These are phyloP conservation scores for Boletus speciosus DNA, from an alignment of 768 basidiomycete genomes.

Conservation along the genomic window DNA sequence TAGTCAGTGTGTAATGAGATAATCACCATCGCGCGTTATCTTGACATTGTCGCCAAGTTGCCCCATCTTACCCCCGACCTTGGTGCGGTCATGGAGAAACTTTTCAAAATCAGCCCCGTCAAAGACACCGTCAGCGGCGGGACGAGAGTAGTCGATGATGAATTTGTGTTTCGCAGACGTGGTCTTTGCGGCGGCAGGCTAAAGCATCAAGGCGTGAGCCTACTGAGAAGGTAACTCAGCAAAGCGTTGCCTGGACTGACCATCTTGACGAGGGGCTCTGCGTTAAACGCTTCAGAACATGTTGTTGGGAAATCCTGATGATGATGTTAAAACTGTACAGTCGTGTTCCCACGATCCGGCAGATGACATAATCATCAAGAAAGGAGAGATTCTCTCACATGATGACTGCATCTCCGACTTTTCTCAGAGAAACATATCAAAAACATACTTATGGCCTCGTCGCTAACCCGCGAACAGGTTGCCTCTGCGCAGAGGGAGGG, in stretches of 20 bases:
- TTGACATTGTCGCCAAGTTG: constrained; percentile 89
- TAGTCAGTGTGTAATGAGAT: constrained; percentile 16
- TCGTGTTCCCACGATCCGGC: constrained; percentile 21
- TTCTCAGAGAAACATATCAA: neutral
- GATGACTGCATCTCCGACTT: constrained; percentile 15
- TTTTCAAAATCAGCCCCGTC: constrained; percentile 74
- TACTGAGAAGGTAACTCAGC: constrained; percentile 92
- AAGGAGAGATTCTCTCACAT: constrained; percentile 10
- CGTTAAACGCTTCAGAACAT: neutral
- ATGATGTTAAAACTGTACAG: constrained; percentile 51
- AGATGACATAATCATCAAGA: constrained; percentile 11
- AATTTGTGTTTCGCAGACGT: constrained; percentile 69
- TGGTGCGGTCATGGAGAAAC: constrained; percentile 90
- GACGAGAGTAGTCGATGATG: constrained; percentile 81
- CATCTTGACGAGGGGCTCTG: constrained; percentile 47
- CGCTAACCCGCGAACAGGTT: constrained; percentile 62
- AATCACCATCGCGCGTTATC: constrained; percentile 76
- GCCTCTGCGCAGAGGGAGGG: constrained; percentile 70
- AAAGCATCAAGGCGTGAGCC: constrained; percentile 56
- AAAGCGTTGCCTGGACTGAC: constrained; percentile 78
- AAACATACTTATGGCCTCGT: constrained; percentile 18
- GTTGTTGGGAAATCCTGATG: constrained; percentile 1
- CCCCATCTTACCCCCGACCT: constrained; percentile 89
- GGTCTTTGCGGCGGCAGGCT: constrained; percentile 57
- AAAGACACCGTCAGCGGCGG: constrained; percentile 61